These are phyloP conservation scores for Aspergillus fischeri DNA, from an alignment of 2,329 filamentous ascomycete genomes.

Conservation along the genomic window DNA sequence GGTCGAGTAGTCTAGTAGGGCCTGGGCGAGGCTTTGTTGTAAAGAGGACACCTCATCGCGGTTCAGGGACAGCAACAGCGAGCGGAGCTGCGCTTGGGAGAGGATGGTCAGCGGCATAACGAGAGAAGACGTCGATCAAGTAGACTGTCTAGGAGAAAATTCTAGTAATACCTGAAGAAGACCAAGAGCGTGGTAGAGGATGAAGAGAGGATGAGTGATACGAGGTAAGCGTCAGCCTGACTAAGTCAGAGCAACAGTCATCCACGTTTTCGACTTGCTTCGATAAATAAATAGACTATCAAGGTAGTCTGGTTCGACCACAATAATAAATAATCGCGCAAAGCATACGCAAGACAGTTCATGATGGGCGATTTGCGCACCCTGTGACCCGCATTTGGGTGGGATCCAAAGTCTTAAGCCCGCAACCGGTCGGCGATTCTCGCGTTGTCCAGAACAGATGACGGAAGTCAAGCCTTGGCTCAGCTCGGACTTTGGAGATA, in stretches of 20 bases:
- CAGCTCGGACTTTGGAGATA: not conserved
- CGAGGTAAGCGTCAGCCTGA: not conserved
- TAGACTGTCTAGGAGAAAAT: not conserved
- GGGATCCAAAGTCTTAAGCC: not conserved
- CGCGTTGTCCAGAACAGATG: not conserved
- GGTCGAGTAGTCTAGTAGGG: constrained; percentile 62
- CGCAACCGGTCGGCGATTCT: not conserved
- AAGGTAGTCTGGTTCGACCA: not conserved
- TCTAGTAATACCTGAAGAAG: not conserved
- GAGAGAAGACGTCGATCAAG: constrained; percentile 1
- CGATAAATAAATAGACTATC: not conserved
- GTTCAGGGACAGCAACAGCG: constrained; percentile 52
- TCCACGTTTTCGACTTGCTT: not conserved
- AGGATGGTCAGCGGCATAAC: constrained; percentile 59
- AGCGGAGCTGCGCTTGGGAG: constrained; percentile 52
- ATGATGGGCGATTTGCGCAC: not conserved
- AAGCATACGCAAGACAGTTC: not conserved
- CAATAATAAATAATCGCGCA: not conserved
- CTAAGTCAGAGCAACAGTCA: not conserved
- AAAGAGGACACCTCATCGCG: constrained; percentile 56
- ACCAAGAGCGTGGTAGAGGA: not conserved
- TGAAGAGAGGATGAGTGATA: not conserved
- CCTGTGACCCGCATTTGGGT: not conserved
- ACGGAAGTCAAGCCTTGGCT: not conserved
- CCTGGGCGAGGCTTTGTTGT: constrained; percentile 55